These are phyloP conservation scores for Aspergillus niger DNA, from an alignment of 2,329 filamentous ascomycete genomes.

Conservation along the genomic window DNA sequence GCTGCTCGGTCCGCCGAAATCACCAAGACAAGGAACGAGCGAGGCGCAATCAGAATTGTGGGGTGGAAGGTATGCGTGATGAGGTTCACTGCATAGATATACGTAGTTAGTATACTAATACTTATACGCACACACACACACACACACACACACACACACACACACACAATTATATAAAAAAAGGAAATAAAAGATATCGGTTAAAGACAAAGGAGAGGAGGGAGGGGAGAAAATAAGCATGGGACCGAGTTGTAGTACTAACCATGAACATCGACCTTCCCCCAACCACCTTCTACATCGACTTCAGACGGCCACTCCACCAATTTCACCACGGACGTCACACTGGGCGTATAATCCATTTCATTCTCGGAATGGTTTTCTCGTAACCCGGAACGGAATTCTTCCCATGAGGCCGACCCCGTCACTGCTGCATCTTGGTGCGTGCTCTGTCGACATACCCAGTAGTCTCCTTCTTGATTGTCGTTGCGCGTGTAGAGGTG, in stretches of 20 bases:
- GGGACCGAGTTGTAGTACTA: conserved; percentile 3
- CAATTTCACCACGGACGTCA: conserved; percentile 32
- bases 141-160: neutral
- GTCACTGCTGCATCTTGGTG: conserved; percentile 30
- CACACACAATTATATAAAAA: neutral
- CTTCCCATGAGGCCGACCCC: conserved; percentile 41
- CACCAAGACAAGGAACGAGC: conserved; percentile 36
- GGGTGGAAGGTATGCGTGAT: conserved; percentile 43
- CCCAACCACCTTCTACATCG: conserved; percentile 24
- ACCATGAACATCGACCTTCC: conserved; percentile 32
- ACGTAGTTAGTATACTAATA: neutral
- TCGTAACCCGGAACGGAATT: conserved; percentile 42
- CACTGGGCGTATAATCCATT: conserved; percentile 44
- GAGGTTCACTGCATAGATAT: conserved; percentile 30
- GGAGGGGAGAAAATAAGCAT: neutral
- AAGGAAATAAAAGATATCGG: too few species aligned
- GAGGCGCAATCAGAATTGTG: conserved; percentile 32
- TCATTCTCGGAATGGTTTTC: conserved; percentile 45
- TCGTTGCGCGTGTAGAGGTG: conserved; percentile 23
- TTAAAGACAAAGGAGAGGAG: neutral
- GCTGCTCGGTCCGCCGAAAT: conserved; percentile 30
- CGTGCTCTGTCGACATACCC: conserved; percentile 45
- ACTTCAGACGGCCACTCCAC: conserved; percentile 30
- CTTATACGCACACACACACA: neutral
- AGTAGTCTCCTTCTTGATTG: conserved; percentile 32